phyloP scores from a whole-genome alignment of 2,329 filamentous ascomycete genomes.

The Scortechinia acanthostroma region DNA sequence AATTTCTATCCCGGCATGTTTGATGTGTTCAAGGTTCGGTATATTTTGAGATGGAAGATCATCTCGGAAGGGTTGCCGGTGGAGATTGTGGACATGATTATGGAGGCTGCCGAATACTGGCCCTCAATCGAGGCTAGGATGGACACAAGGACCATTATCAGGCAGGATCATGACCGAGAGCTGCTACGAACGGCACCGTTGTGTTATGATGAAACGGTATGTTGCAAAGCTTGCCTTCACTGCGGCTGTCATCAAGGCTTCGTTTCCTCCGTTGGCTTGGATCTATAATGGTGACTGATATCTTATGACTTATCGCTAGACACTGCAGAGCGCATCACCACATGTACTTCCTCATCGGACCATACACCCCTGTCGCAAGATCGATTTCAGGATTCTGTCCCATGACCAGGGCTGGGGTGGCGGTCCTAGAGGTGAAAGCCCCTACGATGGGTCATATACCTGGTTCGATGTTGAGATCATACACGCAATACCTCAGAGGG shows the following conservation, averaged over 20 bases:
- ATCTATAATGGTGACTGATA: too few relatives aligned
- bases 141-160: constrained; percentile 8
- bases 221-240: not conserved
- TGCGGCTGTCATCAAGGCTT: not conserved
- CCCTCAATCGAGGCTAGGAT: constrained; percentile 6
- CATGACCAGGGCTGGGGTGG: constrained; percentile 24
- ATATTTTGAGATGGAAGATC: constrained; percentile 18
- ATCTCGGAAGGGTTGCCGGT: constrained; percentile 14
- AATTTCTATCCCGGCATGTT: constrained; percentile 16
- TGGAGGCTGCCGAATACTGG: constrained; percentile 22
- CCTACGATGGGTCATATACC: constrained; percentile 21
- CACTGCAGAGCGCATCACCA: not conserved
- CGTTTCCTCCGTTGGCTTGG: not conserved
- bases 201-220: constrained; percentile 16
- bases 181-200: constrained; percentile 22
- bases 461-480: constrained; percentile 26
- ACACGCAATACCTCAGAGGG: not conserved
- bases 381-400: constrained; percentile 20
- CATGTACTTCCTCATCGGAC: constrained; percentile 19
- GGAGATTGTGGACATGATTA: constrained; percentile 26
- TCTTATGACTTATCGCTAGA: too few relatives aligned
- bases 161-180: constrained; percentile 20
- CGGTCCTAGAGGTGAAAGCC: constrained; percentile 6
- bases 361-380: constrained; percentile 24
- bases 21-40: constrained; percentile 20